phyloP scores from a whole-genome alignment of 345 rosid genomes.

The Sonneratia caseolaris region DNA sequence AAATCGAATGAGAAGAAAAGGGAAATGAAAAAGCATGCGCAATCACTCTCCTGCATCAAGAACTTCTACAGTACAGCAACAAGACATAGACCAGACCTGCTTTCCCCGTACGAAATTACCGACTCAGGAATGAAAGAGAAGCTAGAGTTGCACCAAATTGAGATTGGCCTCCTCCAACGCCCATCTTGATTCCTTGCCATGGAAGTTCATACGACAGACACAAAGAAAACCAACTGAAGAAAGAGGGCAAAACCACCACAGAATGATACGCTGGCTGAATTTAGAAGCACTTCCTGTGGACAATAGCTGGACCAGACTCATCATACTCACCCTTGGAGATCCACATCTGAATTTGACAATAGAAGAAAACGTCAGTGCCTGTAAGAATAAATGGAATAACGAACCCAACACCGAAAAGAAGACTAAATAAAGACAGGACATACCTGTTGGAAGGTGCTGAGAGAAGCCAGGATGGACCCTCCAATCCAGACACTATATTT shows the following conservation, averaged over 20 bases:
- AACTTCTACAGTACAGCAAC: no score
- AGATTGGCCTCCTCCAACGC: background rate
- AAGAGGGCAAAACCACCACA: constrained; percentile 3
- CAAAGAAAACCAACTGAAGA: constrained; percentile 9
- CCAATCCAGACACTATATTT: constrained; percentile 41
- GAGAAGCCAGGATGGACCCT: constrained; percentile 39
- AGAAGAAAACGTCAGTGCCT: background rate
- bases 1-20: background rate
- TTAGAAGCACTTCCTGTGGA: constrained; percentile 46
- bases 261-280: background rate
- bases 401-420: background rate
- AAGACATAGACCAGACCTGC: no score
- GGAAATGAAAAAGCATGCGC: constrained; percentile 1
- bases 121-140: no score
- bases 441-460: constrained; percentile 45
- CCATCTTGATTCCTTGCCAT: background rate
- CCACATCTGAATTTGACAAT: constrained; percentile 24
- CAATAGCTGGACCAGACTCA: constrained; percentile 38
- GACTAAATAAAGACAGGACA: background rate
- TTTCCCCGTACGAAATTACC: no score
- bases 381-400: no score
- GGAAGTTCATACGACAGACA: constrained; percentile 6
- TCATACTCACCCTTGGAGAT: constrained; percentile 38
- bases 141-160: no score
- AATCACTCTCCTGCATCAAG: constrained; percentile 6